phyloP scores from a whole-genome alignment of 2,329 filamentous ascomycete genomes.

The Cladosporium sp. region DNA sequence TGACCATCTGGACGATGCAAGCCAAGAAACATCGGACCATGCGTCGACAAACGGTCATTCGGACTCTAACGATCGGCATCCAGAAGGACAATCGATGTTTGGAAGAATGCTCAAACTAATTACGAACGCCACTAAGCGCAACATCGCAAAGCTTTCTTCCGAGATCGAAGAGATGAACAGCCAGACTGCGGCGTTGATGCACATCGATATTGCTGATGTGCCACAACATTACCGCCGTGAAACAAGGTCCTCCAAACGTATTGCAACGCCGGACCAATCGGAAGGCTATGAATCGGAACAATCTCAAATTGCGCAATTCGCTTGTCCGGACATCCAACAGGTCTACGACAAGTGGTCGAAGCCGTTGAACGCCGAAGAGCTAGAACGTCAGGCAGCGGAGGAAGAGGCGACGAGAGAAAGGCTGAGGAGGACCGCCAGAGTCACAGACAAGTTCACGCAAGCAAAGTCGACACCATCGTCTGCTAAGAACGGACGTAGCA shows the following conservation, averaged over 20 bases:
- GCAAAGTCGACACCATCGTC: constrained; percentile 13
- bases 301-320: too few species aligned
- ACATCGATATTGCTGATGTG: constrained; percentile 1
- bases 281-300: not conserved
- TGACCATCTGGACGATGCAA: not conserved
- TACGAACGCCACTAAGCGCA: not conserved
- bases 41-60: too few species aligned
- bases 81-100: not conserved
- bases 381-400: too few species aligned
- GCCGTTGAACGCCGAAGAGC: too few species aligned
- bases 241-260: not conserved
- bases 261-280: not conserved
- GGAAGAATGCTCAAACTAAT: not conserved
- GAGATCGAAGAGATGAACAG: constrained; percentile 8
- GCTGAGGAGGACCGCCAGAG: not conserved
- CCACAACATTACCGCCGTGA: not conserved
- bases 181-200: constrained; percentile 4
- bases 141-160: not conserved
- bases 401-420: not conserved
- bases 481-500: constrained; percentile 23
- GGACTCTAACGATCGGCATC: not conserved
- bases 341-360: too few species aligned
- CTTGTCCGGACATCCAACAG: not conserved
- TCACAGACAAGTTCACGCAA: constrained; percentile 6
- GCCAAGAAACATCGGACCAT: not conserved